Evolutionary conservation across 208 protist genomes (phyloP).

Genomic region (Acanthamoeba castellanii): DNA sequence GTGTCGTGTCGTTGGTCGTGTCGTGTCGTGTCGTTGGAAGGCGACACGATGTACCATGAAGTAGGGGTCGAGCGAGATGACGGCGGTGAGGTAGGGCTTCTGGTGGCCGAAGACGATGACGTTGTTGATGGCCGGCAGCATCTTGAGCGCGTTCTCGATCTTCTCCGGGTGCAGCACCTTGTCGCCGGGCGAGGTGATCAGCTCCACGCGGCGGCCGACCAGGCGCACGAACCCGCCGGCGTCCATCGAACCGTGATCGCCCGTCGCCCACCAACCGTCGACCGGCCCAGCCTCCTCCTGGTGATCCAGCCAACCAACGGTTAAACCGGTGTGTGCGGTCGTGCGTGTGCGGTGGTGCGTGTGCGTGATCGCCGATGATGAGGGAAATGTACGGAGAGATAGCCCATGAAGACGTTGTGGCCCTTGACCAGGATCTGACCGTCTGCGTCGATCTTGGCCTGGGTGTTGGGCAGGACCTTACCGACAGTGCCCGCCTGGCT

Average conservation of each 20-base stretch:
- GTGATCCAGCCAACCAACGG: too few species aligned
- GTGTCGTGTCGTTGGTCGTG: too few species aligned
- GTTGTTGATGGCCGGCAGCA: constrained; percentile 30
- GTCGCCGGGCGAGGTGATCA: neutral
- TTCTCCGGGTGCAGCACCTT: neutral
- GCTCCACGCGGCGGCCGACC: constrained; percentile 6
- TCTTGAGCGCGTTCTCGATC: constrained; percentile 31
- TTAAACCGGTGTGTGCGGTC: too few species aligned
- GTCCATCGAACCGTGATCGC: constrained; percentile 16
- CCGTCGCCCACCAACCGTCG: constrained; percentile 10
- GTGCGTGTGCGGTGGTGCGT: neutral
- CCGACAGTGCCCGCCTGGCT: constrained; percentile 1
- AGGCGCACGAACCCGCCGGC: neutral
- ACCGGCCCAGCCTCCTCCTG: neutral
- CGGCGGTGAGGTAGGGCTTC: constrained; percentile 39
- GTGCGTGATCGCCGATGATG: too few species aligned
- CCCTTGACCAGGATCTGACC: constrained; percentile 7
- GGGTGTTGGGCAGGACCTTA: neutral
- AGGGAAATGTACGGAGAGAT: constrained; percentile 31
- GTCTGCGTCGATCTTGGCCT: neutral
- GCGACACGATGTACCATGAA: neutral
- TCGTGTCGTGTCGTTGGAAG: too few species aligned
- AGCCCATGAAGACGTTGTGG: constrained; percentile 13
- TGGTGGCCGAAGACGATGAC: neutral
- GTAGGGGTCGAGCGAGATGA: constrained; percentile 43